phyloP scores from a whole-genome alignment of 176 grass and related monocot genomes.

The Eragrostis nindensis region DNA sequence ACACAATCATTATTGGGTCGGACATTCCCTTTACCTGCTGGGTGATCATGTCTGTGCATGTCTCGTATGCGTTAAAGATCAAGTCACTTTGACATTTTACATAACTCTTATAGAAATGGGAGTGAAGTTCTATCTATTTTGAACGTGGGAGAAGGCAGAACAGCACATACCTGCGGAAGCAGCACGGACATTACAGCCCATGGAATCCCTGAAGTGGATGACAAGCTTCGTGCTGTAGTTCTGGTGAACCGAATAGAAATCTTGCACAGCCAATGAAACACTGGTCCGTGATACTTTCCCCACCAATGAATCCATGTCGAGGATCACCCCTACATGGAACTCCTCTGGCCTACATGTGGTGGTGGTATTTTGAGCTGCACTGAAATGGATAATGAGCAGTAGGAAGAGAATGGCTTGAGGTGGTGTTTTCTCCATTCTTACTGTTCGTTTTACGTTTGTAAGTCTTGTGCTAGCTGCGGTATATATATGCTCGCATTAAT shows the following conservation, averaged over 20 bases:
- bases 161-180: conserved; percentile 58
- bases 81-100: too few species aligned
- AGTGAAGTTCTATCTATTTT: too few species aligned
- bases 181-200: conserved; percentile 26
- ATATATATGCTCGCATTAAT: conserved; percentile 1
- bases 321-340: conserved; percentile 68
- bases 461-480: background rate
- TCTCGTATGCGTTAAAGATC: too few species aligned
- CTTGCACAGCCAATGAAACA: conserved; percentile 55
- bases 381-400: background rate
- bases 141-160: background rate
- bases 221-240: conserved; percentile 52
- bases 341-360: background rate
- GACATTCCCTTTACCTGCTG: too few species aligned
- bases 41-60: too few species aligned
- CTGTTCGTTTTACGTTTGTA: background rate
- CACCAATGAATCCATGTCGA: conserved; percentile 38
- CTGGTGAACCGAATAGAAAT: conserved; percentile 50
- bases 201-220: conserved; percentile 51
- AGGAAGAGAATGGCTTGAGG: conserved; percentile 6
- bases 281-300: conserved; percentile 54
- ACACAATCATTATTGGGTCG: too few species aligned
- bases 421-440: conserved; percentile 33
- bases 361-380: conserved; percentile 25
- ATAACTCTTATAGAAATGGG: too few species aligned